Conservation (phyloP, 495 filamentous ascomycete genomes). For the Hypoxylon rickii region DNA sequence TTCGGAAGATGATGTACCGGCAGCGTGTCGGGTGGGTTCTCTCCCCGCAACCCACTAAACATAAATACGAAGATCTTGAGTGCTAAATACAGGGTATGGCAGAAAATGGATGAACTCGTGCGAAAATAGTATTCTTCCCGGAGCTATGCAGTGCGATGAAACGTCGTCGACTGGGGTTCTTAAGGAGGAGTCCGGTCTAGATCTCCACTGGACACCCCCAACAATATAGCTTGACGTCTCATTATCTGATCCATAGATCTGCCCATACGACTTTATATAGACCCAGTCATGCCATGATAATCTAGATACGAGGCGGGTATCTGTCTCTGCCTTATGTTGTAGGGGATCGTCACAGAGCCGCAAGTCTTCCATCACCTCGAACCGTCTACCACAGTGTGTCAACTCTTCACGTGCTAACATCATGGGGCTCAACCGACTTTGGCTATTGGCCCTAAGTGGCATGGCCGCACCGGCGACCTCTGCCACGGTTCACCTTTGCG, state of each 20-base stretch:
- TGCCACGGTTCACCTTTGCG: slow-evolving; percentile 53
- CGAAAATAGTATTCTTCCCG: background rate
- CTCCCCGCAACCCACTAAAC: background rate
- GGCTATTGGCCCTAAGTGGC: slow-evolving; percentile 12
- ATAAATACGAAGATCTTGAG: background rate
- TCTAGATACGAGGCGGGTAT: background rate
- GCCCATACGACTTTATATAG: slow-evolving; percentile 3
- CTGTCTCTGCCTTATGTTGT: background rate
- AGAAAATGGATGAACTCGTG: slow-evolving; percentile 13
- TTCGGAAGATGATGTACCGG: slow-evolving; percentile 23
- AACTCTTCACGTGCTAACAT: background rate
- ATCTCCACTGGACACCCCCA: slow-evolving; percentile 7
- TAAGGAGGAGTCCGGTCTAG: slow-evolving; percentile 10
- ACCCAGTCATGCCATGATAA: slow-evolving; percentile 1
- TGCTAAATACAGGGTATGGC: slow-evolving; percentile 1
- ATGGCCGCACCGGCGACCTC: slow-evolving; percentile 16
- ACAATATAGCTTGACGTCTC: too few relatives aligned
- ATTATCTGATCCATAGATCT: too few relatives aligned
- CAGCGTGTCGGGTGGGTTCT: slow-evolving; percentile 7
- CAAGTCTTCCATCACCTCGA: background rate
- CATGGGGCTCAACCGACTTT: slow-evolving; percentile 13
- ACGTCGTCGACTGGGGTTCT: slow-evolving; percentile 6
- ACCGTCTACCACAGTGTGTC: background rate
- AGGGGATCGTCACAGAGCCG: slow-evolving; percentile 7
- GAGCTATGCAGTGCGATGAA: slow-evolving; percentile 2